Percentiles rank a stretch among this genome's conserved stretches.
phyloP scores from a whole-genome alignment of 2,329 filamentous ascomycete genomes.

The Microsporum canis region DNA sequence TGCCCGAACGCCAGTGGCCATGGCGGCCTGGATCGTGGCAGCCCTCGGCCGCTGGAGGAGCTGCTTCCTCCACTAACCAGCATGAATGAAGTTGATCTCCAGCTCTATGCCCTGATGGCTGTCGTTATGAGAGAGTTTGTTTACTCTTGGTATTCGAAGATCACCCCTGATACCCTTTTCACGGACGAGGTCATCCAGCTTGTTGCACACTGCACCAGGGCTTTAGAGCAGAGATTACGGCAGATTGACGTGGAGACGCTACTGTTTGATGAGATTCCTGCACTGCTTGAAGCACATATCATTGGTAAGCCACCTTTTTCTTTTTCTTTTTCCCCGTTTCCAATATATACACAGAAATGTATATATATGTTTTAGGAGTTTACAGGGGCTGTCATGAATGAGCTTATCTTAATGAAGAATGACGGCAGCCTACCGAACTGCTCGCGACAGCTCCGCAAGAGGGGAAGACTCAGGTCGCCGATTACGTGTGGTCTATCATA shows the following conservation, averaged over 20 bases:
- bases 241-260: slow-evolving; percentile 73
- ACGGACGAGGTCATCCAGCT: slow-evolving; percentile 79
- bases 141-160: slow-evolving; percentile 82
- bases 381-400: neutral
- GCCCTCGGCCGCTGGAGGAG: slow-evolving; percentile 59
- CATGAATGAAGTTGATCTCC: slow-evolving; percentile 83
- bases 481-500: slow-evolving; percentile 65
- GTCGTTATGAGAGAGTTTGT: slow-evolving; percentile 85
- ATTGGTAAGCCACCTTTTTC: slow-evolving; percentile 31
- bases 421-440: slow-evolving; percentile 57
- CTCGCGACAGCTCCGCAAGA: slow-evolving; percentile 46
- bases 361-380: neutral
- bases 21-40: slow-evolving; percentile 44
- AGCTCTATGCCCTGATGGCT: slow-evolving; percentile 85
- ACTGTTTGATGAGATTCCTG: slow-evolving; percentile 76
- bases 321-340: neutral
- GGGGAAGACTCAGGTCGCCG: slow-evolving; percentile 51
- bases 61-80: slow-evolving; percentile 84
- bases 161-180: slow-evolving; percentile 82
- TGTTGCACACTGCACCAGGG: slow-evolving; percentile 82
- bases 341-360: neutral
- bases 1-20: slow-evolving; percentile 52
- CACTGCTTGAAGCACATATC: slow-evolving; percentile 68
- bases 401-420: slow-evolving; percentile 2
- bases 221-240: slow-evolving; percentile 72